A percentile compares a stretch with the other conserved stretches of the same genome.
Evolutionary conservation across 192 early-diverging fungal species (phyloP).

Genomic region (Mortierella antarctica): DNA sequence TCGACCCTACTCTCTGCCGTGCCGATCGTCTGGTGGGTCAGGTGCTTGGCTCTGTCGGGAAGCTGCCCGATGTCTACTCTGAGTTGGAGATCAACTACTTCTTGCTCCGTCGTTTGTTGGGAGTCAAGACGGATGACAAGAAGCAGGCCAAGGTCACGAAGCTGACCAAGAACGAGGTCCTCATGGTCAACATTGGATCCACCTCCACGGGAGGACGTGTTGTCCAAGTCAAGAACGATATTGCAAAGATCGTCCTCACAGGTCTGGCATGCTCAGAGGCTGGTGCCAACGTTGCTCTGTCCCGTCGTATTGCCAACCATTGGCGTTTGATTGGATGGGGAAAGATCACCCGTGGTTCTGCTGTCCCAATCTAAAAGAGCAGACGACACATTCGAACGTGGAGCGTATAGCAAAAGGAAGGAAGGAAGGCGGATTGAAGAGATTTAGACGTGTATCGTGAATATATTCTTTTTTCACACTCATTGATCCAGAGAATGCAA

Average conservation of each 20-base stretch:
- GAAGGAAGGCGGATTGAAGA: too few species aligned
- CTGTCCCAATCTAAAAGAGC: slow-evolving; percentile 59
- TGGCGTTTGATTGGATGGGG: slow-evolving; percentile 99
- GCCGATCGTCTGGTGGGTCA: slow-evolving; percentile 97
- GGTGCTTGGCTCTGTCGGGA: slow-evolving; percentile 92
- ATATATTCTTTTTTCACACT: too few species aligned
- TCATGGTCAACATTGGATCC: slow-evolving; percentile 98
- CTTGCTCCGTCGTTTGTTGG: slow-evolving; percentile 93
- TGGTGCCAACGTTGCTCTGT: slow-evolving; percentile 95
- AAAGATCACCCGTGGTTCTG: slow-evolving; percentile 87
- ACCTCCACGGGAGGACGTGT: slow-evolving; percentile 95
- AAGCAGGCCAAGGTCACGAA: slow-evolving; percentile 97
- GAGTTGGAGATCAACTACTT: slow-evolving; percentile 98
- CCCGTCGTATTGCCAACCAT: slow-evolving; percentile 95
- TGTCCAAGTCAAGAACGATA: slow-evolving; percentile 90
- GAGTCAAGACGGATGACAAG: slow-evolving; percentile 97
- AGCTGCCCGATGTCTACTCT: slow-evolving; percentile 91
- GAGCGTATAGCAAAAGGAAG: too few species aligned
- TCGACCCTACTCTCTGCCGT: slow-evolving; percentile 97
- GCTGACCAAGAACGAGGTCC: slow-evolving; percentile 90
- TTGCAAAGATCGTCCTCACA: slow-evolving; percentile 93
- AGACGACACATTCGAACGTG: too few species aligned
- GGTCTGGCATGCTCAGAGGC: slow-evolving; percentile 95
- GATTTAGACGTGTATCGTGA: too few species aligned
- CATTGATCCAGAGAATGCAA: too few species aligned